These are phyloP conservation scores for Blastobotrys chiropterorum DNA, from an alignment of 805 yeast species.

Conservation along the genomic window DNA sequence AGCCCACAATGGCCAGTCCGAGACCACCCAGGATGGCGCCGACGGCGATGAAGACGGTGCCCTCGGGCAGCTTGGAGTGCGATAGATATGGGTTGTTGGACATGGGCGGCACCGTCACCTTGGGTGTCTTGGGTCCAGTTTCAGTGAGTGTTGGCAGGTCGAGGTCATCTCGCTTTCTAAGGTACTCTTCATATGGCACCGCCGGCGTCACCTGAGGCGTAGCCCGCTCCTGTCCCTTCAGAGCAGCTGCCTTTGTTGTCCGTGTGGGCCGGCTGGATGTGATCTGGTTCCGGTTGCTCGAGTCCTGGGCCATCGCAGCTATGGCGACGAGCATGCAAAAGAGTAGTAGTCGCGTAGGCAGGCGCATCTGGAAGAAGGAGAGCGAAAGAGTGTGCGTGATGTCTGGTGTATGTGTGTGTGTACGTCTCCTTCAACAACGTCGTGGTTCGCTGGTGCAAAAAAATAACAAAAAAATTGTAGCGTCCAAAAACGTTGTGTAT, in stretches of 20 bases:
- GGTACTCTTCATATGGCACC: background rate
- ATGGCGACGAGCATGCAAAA: background rate
- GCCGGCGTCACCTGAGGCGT: background rate
- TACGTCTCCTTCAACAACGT: background rate
- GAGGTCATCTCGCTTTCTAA: background rate
- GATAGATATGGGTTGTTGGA: slow-evolving; percentile 59
- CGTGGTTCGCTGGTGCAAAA: background rate
- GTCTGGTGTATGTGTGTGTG: background rate
- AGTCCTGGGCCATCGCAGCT: background rate
- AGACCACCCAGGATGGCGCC: slow-evolving; percentile 64
- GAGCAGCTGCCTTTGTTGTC: too few species aligned
- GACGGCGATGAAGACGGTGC: slow-evolving; percentile 78
- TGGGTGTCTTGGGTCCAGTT: slow-evolving; percentile 27
- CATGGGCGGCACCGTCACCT: slow-evolving; percentile 52
- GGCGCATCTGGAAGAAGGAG: too few species aligned
- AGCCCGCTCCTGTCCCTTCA: background rate
- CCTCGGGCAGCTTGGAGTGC: slow-evolving; percentile 49
- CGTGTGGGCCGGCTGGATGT: background rate
- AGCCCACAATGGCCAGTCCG: slow-evolving; percentile 43
- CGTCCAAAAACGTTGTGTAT: too few species aligned
- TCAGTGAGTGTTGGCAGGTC: background rate
- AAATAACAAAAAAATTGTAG: too few species aligned
- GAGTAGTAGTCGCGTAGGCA: background rate
- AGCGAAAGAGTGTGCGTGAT: too few species aligned
- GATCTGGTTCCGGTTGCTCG: background rate